phyloP scores from a whole-genome alignment of 2,329 filamentous ascomycete species.

The Sarocladiaceae sp. region DNA sequence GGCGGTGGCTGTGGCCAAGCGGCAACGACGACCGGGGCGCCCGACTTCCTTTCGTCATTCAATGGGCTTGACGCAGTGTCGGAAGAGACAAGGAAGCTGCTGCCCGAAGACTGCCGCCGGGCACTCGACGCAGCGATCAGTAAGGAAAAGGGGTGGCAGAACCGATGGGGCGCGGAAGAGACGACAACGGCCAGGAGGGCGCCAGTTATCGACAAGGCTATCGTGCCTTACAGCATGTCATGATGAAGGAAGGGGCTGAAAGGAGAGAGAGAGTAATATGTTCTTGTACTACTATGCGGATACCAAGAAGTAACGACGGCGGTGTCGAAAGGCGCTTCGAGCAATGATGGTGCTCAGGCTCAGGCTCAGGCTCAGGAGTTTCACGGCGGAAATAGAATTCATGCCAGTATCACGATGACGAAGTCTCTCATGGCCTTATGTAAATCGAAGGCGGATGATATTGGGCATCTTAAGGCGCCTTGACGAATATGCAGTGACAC shows the following conservation, averaged over 20 bases:
- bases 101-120: conserved; percentile 63
- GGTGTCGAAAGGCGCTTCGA: no score
- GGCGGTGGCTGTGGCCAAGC: conserved; percentile 34
- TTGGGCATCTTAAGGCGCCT: no score
- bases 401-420: no score
- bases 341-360: not conserved
- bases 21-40: conserved; percentile 33
- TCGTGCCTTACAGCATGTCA: conserved; percentile 50
- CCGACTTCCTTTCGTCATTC: conserved; percentile 45
- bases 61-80: conserved; percentile 58
- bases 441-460: no score
- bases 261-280: conserved; percentile 4
- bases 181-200: conserved; percentile 44
- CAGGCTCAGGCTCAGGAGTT: not conserved
- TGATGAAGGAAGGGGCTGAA: conserved; percentile 12
- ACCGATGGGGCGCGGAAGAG: conserved; percentile 65
- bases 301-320: conserved; percentile 8
- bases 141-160: conserved; percentile 66
- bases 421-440: no score
- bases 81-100: conserved; percentile 57
- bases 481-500: no score
- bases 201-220: conserved; percentile 57
- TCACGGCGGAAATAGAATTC: no score
- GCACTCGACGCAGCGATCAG: conserved; percentile 64
- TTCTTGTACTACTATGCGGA: conserved; percentile 4